Conservation (phyloP, 768 basidiomycete genomes). For the Leccinum subgranulosum region DNA sequence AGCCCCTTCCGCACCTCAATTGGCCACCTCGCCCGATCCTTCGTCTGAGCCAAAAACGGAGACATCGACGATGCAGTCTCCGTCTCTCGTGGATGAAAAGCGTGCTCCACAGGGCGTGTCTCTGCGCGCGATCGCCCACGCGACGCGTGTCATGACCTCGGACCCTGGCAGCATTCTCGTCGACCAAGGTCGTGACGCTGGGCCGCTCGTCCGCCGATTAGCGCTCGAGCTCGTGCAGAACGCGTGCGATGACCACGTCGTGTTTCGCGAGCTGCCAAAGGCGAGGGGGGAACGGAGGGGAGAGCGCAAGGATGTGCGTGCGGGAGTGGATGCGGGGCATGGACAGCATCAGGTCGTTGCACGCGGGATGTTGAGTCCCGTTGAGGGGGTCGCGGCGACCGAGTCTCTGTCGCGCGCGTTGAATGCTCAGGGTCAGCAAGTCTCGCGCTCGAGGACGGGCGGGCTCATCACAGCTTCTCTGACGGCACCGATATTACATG, state of each 20-base stretch:
- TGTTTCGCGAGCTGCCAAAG: constrained; percentile 36
- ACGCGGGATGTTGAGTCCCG: constrained; percentile 42
- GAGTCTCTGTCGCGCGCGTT: constrained; percentile 47
- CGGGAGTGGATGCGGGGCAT: constrained; percentile 20
- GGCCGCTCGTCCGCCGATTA: constrained; percentile 54
- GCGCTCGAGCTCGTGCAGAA: constrained; percentile 67
- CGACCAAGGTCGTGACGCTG: constrained; percentile 65
- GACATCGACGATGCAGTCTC: constrained; percentile 28
- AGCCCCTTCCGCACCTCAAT: constrained; percentile 25
- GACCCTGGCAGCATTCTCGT: constrained; percentile 72
- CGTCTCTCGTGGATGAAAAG: constrained; percentile 26
- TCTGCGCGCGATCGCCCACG: constrained; percentile 73
- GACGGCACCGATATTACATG: constrained; percentile 58
- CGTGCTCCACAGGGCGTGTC: constrained; percentile 56
- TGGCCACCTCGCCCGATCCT: constrained; percentile 22
- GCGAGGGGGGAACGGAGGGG: constrained; percentile 46
- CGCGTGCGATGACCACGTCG: constrained; percentile 61
- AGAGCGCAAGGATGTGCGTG: constrained; percentile 5
- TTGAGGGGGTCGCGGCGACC: constrained; percentile 41
- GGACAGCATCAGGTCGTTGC: constrained; percentile 31
- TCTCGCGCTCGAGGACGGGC: constrained; percentile 30
- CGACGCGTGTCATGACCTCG: constrained; percentile 84
- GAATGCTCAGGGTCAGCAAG: constrained; percentile 30
- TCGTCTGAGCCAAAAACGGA: constrained; percentile 21
- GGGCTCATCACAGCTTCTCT: constrained; percentile 41